Base-by-base conservation (phyloP, 495 filamentous ascomycete genomes). In the Massariosphaeria phaeospora region DNA sequence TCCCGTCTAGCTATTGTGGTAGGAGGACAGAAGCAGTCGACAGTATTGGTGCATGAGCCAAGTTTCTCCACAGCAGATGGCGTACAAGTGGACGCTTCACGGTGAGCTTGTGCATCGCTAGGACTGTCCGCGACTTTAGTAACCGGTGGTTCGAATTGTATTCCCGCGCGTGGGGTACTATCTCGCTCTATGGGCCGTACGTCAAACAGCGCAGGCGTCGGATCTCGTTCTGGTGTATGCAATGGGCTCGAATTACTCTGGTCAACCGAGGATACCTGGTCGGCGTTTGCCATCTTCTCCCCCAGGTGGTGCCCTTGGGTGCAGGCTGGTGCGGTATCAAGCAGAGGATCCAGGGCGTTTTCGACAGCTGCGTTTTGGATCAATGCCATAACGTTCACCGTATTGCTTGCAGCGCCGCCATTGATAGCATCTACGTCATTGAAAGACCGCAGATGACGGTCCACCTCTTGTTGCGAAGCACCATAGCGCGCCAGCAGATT, bases 381-480 rank as follows among this genome's bases (percentile, higher is more conserved):
- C 29, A 10, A 12, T 17, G 3, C 11, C 1, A 25, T 8, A 21
- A 8, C 15, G 12, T n/a, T 44, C 38, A 3, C 23, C 17, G 44
- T 30, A 8, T 17, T 34, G 20, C 18, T 26, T 10, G 34, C 18
- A 3, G 3, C 9, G 17, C n/a, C n/a, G n/a, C n/a, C n/a, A n/a
- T n/a, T n/a, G n/a, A n/a, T n/a, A n/a, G n/a, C n/a, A n/a, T 40
- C 18, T 35, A 3, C 7, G n/a, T 26, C 23, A 34, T 45, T 10
- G 18, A 25, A 3, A 4, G 43, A 38, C 9, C n/a, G 44, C 4
- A 57, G 12, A 21, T 43, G 33, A 24, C n/a, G 2, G 10, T 51
- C 54, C 9, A 57, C 30, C 30, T 57, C 47, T 45, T 45, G 44
- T 13, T 30, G 10, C 5, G 20, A 7, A 21, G 52, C 39, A 18